Evolutionary conservation across 2,329 filamentous ascomycete genomes (phyloP).

Genomic region (Cladosporium sp.): DNA sequence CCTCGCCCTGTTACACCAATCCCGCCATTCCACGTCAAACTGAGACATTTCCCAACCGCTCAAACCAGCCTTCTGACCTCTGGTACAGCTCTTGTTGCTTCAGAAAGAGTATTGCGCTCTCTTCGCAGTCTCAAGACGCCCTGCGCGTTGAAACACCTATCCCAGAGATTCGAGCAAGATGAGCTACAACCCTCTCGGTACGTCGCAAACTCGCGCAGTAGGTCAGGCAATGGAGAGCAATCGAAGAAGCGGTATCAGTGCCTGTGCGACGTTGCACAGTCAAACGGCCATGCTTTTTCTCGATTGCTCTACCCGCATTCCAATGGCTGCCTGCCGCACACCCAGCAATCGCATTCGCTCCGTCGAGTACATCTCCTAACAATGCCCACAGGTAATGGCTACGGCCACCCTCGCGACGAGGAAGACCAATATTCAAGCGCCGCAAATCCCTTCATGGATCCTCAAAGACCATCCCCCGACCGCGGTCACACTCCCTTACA

Average conservation of each 20-base stretch:
- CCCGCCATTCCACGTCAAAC: not conserved
- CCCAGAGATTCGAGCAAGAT: not conserved
- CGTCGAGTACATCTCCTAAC: not conserved
- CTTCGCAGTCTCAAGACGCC: not conserved
- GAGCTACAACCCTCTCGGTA: conserved; percentile 14
- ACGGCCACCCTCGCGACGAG: conserved; percentile 19
- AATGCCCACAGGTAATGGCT: conserved; percentile 15
- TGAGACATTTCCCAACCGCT: not conserved
- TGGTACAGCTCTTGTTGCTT: not conserved
- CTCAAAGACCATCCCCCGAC: conserved; percentile 46
- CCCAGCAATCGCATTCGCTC: not conserved
- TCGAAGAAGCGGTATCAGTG: not conserved
- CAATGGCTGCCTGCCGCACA: not conserved
- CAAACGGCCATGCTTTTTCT: not conserved
- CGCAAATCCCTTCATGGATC: conserved; percentile 45
- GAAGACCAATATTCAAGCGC: conserved; percentile 24
- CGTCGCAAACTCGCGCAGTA: not conserved
- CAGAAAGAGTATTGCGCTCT: not conserved
- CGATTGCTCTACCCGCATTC: conserved; percentile 4
- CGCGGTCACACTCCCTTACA: conserved; percentile 75
- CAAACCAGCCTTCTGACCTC: not conserved
- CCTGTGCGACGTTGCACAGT: not conserved
- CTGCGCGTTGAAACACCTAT: not conserved
- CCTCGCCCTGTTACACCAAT: not conserved
- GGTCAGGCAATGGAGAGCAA: not conserved